Percentiles rank a stretch among this genome's conserved stretches.
Conservation (phyloP, 2,329 filamentous ascomycete genomes). For the Neonectria sp. region DNA sequence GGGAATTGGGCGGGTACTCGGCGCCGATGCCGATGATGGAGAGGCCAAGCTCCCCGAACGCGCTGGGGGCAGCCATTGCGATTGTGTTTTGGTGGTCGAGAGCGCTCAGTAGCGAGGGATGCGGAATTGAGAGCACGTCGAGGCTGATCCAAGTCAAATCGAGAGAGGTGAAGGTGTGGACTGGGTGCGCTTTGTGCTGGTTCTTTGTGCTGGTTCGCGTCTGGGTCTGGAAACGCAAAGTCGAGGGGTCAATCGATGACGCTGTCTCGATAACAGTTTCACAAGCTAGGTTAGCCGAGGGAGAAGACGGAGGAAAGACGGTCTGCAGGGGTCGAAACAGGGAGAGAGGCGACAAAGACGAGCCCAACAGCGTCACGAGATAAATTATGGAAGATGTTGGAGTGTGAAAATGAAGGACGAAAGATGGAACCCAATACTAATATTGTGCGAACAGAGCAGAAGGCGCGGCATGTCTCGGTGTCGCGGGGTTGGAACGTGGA, state of each 20-base stretch:
- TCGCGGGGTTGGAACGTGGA: constrained; percentile 1
- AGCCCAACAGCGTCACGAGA: background rate
- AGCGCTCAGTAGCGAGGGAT: constrained; percentile 1
- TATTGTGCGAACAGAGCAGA: background rate
- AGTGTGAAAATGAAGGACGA: background rate
- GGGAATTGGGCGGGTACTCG: constrained; percentile 72
- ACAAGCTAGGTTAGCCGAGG: constrained; percentile 19
- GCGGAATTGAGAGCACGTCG: background rate
- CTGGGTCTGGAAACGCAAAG: constrained; percentile 18
- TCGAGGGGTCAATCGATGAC: constrained; percentile 39
- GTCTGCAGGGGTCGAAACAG: background rate
- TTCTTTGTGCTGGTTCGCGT: constrained; percentile 29
- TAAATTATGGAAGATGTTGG: background rate
- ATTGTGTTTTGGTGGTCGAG: constrained; percentile 35
- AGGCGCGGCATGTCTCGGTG: background rate
- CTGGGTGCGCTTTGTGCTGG: constrained; percentile 10
- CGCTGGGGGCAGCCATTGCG: constrained; percentile 59
- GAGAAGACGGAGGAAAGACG: background rate
- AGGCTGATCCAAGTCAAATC: background rate
- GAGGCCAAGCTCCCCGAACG: constrained; percentile 69
- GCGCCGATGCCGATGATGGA: constrained; percentile 72
- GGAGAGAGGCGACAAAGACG: background rate
- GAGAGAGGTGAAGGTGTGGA: constrained; percentile 3
- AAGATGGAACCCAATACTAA: background rate
- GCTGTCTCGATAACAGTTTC: constrained; percentile 37